Percentiles rank a stretch among this genome's conserved stretches.
phyloP scores from a whole-genome alignment of 2,329 filamentous ascomycete genomes.

The Shiraia bambusicola region DNA sequence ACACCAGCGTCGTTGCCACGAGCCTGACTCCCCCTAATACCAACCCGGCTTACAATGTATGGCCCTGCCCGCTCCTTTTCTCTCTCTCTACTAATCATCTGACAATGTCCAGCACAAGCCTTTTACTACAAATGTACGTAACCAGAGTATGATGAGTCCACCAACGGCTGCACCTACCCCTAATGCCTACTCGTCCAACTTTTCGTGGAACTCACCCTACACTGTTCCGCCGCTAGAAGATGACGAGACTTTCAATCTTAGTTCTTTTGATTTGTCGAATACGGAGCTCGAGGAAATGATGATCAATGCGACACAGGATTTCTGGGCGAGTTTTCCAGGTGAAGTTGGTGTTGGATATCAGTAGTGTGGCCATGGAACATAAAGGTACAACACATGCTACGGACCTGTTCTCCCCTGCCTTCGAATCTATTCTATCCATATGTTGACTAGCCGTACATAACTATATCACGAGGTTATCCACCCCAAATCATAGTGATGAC shows the following conservation, averaged over 20 bases:
- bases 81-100: too few relatives aligned
- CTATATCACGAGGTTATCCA: too few relatives aligned
- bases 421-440: too few relatives aligned
- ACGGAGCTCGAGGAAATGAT: conserved; percentile 43
- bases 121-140: conserved; percentile 8
- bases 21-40: conserved; percentile 5
- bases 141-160: conserved; percentile 17
- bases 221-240: conserved; percentile 30
- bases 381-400: too few relatives aligned
- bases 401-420: too few relatives aligned
- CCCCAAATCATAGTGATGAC: background rate
- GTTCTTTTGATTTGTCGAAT: conserved; percentile 36
- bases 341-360: conserved; percentile 40
- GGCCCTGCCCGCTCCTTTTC: background rate
- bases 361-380: background rate
- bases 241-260: conserved; percentile 36
- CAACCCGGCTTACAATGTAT: conserved; percentile 6
- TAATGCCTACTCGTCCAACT: conserved; percentile 22
- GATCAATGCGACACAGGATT: conserved; percentile 43
- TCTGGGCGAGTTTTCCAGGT: conserved; percentile 44
- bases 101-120: conserved; percentile 11
- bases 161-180: conserved; percentile 27
- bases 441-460: too few relatives aligned
- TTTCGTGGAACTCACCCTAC: conserved; percentile 26
- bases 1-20: conserved; percentile 14